phyloP scores from a whole-genome alignment of 352 stramenopile genomes.

The Phytophthora ohioensis region DNA sequence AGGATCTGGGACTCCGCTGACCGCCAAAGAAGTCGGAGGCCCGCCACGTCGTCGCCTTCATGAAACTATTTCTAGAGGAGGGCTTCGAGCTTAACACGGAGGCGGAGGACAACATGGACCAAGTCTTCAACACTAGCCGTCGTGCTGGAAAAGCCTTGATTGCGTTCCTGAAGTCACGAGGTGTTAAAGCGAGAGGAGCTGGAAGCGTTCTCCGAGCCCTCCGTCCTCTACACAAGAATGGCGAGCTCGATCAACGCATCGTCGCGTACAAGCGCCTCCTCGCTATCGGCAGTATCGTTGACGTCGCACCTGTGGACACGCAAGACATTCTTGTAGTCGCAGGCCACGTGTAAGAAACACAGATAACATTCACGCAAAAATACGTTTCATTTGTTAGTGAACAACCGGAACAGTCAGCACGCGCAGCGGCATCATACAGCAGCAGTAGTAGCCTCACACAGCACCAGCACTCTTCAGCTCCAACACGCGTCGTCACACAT shows the following conservation, averaged over 20 bases:
- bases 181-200: background rate
- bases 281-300: background rate
- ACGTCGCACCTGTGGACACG: conserved; percentile 15
- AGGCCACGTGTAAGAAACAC: too few species aligned
- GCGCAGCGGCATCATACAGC: too few species aligned
- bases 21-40: conserved; percentile 32
- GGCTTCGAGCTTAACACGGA: background rate
- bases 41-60: conserved; percentile 27
- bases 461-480: too few species aligned
- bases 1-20: conserved; percentile 1
- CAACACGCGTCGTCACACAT: too few species aligned
- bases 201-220: background rate
- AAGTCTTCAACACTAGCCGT: background rate
- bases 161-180: background rate
- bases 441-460: too few species aligned
- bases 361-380: too few species aligned
- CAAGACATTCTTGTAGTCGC: conserved; percentile 9
- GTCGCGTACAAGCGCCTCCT: background rate
- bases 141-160: background rate
- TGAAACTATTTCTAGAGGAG: conserved; percentile 27
- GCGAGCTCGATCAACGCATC: conserved; percentile 5
- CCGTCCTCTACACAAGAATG: conserved; percentile 2
- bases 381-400: too few species aligned
- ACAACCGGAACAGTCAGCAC: too few species aligned
- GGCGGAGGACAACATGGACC: background rate